phyloP scores from a whole-genome alignment of 2,329 filamentous ascomycete genomes.

The Corynespora cassiicola region DNA sequence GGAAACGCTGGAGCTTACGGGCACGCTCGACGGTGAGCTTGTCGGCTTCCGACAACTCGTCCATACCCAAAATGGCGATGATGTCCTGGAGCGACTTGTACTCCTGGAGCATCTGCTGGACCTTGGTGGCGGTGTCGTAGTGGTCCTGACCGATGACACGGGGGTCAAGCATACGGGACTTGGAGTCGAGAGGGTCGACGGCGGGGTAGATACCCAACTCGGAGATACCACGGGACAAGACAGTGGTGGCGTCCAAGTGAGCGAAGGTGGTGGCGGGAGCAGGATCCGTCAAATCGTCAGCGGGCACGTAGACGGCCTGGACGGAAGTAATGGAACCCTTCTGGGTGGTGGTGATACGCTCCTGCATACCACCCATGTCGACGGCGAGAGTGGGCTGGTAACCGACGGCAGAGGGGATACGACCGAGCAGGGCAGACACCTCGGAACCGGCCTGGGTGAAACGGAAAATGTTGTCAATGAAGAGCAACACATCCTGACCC shows the following conservation, averaged over 20 bases:
- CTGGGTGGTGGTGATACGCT: conserved; percentile 99
- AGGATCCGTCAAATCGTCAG: conserved; percentile 99
- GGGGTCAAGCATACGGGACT: conserved; percentile 99
- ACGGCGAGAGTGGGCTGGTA: conserved; percentile 99
- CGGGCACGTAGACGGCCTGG: conserved; percentile 99
- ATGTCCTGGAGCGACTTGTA: conserved; percentile 99
- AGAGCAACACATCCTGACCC: conserved; percentile 96
- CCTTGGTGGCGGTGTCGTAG: conserved; percentile 91
- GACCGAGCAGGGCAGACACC: conserved; percentile 98
- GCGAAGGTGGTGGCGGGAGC: conserved; percentile 99
- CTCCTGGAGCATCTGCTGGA: conserved; percentile 99
- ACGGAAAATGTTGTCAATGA: conserved; percentile 99
- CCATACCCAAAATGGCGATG: conserved; percentile 99
- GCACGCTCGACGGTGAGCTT: conserved; percentile 99
- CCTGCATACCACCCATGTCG: conserved; percentile 99
- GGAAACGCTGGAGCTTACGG: conserved; percentile 99
- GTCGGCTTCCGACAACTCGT: conserved; percentile 98
- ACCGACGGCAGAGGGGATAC: conserved; percentile 99
- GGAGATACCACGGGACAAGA: conserved; percentile 99
- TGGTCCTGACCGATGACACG: conserved; percentile 98
- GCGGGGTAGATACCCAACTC: conserved; percentile 99
- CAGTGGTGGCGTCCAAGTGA: conserved; percentile 99
- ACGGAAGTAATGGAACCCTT: conserved; percentile 99
- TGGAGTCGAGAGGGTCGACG: conserved; percentile 99
- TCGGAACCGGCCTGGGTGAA: conserved; percentile 99